phyloP scores from a whole-genome alignment of 192 early-diverging fungal genomes.

The Coemansia sp. region DNA sequence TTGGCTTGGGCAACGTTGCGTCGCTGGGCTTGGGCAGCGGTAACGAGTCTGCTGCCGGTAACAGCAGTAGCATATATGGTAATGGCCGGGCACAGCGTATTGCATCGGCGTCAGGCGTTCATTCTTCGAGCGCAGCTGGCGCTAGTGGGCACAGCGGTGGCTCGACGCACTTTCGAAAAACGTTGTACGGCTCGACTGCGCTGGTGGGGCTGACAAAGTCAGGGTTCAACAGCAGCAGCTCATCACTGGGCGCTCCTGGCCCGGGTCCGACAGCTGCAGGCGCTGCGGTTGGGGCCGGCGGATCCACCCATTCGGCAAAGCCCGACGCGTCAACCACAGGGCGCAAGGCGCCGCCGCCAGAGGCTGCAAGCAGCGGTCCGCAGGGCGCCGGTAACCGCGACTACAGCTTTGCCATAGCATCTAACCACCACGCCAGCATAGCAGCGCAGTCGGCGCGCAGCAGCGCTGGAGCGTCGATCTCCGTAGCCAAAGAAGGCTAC shows the following conservation, averaged over 20 bases:
- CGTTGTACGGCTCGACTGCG: conserved; percentile 44
- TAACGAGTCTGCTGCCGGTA: background rate
- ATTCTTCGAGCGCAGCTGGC: conserved; percentile 13
- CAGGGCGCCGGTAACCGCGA: conserved; percentile 31
- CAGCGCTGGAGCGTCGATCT: conserved; percentile 32
- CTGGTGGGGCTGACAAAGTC: conserved; percentile 30
- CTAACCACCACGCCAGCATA: conserved; percentile 12
- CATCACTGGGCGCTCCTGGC: conserved; percentile 18
- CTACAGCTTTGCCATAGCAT: conserved; percentile 52
- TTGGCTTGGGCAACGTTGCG: conserved; percentile 11
- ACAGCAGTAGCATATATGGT: conserved; percentile 30
- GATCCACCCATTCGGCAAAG: background rate
- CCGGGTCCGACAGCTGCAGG: conserved; percentile 4
- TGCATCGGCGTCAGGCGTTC: conserved; percentile 40
- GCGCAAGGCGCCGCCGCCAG: conserved; percentile 44
- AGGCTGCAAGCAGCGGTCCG: conserved; percentile 5
- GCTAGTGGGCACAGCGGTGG: conserved; percentile 10
- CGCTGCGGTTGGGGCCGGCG: conserved; percentile 7
- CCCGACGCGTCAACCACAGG: conserved; percentile 6
- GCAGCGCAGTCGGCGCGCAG: conserved; percentile 40
- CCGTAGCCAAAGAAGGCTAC: conserved; percentile 61
- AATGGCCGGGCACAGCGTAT: conserved; percentile 39
- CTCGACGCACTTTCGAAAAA: conserved; percentile 38
- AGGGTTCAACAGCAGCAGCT: conserved; percentile 40
- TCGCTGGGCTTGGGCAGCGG: conserved; percentile 18